Evolutionary conservation across 2,329 filamentous ascomycete species (phyloP), one percentile per base, ranked within the genome.

Genomic region (Aspergillus pseudoviridinutans): DNA sequence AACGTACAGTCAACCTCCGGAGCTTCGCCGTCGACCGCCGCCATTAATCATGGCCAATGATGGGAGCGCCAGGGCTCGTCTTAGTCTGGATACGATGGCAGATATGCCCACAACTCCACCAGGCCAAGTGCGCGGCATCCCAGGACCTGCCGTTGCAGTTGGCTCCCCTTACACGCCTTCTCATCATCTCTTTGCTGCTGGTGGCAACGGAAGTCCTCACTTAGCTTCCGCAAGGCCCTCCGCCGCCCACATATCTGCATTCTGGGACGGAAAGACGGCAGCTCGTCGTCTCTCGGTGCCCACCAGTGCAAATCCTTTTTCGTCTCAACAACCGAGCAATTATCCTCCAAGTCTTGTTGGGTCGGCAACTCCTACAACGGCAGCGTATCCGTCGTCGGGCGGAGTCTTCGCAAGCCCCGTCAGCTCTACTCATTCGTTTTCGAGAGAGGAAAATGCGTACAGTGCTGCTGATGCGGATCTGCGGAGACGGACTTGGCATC

Each of bases 401-500:
- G 85, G 83, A 63, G 83, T 85, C 52, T 80, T 88, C 60, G 86
- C 74, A 61, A 90, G 77, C 80, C 91, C 91, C 4, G 89, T 86
- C 0, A 82, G 78, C 46, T 89, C 89, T 0, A 78, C 82, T 8
- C 84, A 82, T 53, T 78, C 80, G 22, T 54, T 65, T 24, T 67
- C 72, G 5, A 70, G 72, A 28, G 73, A 75, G 29, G 72, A 72
- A 51, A 62, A 64, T 27, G 66, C 59, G n/a, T 62, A 70, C 28
- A 71, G 64, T 54, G 63, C 72, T 6, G 77, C 83, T 0, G 91
- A 96, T 61, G 87, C 91, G 46, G 89, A 90, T 55, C 90, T 87
- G 84, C 86, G 92, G 62, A 82, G 92, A 60, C 84, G 92, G 54
- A 97, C 92, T 2, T 97, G 92, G 92, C 92, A 97, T 74, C 90